Evolutionary conservation across 1,139 yeast species (phyloP).

Genomic region (Candida glucosophila): DNA sequence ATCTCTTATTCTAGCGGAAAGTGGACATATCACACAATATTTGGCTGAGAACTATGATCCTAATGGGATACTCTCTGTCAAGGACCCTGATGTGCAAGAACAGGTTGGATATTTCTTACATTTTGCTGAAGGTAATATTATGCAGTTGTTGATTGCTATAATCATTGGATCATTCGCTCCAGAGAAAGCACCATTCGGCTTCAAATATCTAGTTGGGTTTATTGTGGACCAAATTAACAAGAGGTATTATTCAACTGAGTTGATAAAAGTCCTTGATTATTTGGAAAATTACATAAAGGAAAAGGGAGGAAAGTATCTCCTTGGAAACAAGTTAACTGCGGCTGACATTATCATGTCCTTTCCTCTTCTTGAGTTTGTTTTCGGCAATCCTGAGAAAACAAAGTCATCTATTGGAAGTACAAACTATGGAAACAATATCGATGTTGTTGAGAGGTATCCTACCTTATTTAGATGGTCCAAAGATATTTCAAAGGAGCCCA

Average conservation of each 20-base stretch:
- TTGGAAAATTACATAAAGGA: slow-evolving; percentile 22
- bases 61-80: slow-evolving; percentile 17
- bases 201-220: slow-evolving; percentile 14
- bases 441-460: slow-evolving; percentile 12
- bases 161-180: slow-evolving; percentile 20
- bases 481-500: slow-evolving; percentile 12
- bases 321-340: slow-evolving; percentile 27
- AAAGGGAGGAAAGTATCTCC: slow-evolving; percentile 20
- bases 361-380: slow-evolving; percentile 20
- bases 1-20: slow-evolving; percentile 22
- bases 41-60: slow-evolving; percentile 23
- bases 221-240: slow-evolving; percentile 19
- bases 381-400: slow-evolving; percentile 9
- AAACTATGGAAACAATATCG: no score
- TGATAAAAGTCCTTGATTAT: slow-evolving; percentile 16
- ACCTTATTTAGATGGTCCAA: slow-evolving; percentile 18
- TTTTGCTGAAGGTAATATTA: slow-evolving; percentile 33
- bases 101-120: slow-evolving; percentile 25
- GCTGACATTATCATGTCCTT: slow-evolving; percentile 33
- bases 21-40: slow-evolving; percentile 29
- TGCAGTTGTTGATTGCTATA: slow-evolving; percentile 23
- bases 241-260: slow-evolving; percentile 19
- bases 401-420: no score
- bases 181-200: slow-evolving; percentile 22
- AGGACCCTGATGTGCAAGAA: no score